Evolutionary conservation across 495 filamentous ascomycete species (phyloP), one percentile per base, ranked within the genome.

Genomic region (Neurospora sp.): DNA sequence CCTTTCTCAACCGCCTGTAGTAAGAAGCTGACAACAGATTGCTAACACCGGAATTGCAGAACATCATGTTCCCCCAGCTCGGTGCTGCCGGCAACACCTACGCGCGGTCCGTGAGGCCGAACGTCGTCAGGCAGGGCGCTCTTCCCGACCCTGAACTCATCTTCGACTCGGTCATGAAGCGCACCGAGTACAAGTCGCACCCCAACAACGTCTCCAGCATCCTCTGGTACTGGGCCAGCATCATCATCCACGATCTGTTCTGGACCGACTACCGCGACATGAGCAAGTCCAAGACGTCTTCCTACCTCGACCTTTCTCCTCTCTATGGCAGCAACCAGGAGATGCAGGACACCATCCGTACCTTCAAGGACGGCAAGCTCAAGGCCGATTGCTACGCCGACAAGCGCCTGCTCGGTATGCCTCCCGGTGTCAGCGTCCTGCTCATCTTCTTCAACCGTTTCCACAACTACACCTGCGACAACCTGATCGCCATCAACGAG

Each of bases 151-250:
- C 94, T 0, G 87, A 84, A 20, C 85, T 90, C 4, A 84, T 98
- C 37, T 98, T 94, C 73, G 94, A 97, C 78, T 87, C 88, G 31
- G 78, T 86, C 71, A 86, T 86, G 85, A 84, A 83, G 78, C 79
- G 84, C 14, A 81, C 78, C 18, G 77, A 82, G 70, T 86, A 82
- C 76, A 79, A 80, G 69, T 81, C 82, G 70, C 83, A 86, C 69
- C 84, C 85, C 9, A 94, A 92, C 77, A 91, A 92, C 74, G 90
- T 97, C 22, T 97, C 94, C 1, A 95, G 92, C 77, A 86, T 97
- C 71, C 82, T 98, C 14, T 98, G 94, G 85, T 94, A 98, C 75
- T 88, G 94, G 78, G 94, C 93, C 8, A 92, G 90, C 18, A 93
- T 97, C 71, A 94, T 97, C 73, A 97, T 96, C 76, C 94, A 97